A percentile compares a stretch with the other conserved stretches of the same genome.
These are phyloP conservation scores for Didymella sp. DNA, from an alignment of 2,329 filamentous ascomycete genomes.

Conservation along the genomic window DNA sequence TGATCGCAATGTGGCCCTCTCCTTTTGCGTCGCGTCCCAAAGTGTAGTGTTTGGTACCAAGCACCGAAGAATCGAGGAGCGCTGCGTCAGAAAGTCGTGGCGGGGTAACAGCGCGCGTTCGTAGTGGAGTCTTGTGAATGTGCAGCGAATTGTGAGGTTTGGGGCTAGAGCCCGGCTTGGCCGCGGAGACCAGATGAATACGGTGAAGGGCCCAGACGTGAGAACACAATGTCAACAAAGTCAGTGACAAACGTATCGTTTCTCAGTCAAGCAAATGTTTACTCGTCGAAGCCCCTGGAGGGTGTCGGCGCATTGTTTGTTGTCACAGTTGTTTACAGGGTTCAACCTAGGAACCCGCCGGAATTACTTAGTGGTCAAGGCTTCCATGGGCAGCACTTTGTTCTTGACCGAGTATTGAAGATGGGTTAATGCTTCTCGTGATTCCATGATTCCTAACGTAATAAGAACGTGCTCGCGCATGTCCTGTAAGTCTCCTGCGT, in stretches of 20 bases:
- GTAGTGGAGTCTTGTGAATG: conserved; percentile 9
- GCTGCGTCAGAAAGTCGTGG: conserved; percentile 17
- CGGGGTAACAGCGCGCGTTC: conserved; percentile 25
- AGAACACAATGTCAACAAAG: background rate
- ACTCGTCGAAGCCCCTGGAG: conserved; percentile 2
- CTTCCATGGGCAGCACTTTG: background rate
- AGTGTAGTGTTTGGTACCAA: background rate
- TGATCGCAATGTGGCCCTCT: conserved; percentile 20
- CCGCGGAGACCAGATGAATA: conserved; percentile 27
- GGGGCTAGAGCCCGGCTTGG: conserved; percentile 26
- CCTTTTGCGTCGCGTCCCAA: conserved; percentile 12
- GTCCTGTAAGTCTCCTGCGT: background rate
- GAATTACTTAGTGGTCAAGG: background rate
- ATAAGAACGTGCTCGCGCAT: background rate
- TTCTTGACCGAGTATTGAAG: background rate
- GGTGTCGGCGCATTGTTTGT: conserved; percentile 13
- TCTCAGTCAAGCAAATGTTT: background rate
- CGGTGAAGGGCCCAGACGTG: conserved; percentile 7
- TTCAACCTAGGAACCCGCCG: conserved; percentile 11
- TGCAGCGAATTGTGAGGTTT: conserved; percentile 25
- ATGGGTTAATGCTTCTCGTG: background rate
- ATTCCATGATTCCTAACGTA: background rate
- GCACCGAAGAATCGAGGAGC: background rate
- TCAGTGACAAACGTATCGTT: background rate
- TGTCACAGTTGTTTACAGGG: conserved; percentile 12